Evolutionary conservation across 2,329 filamentous ascomycete species (phyloP), one percentile per base, ranked within the genome.

Genomic region (Fonsecaea nubica): DNA sequence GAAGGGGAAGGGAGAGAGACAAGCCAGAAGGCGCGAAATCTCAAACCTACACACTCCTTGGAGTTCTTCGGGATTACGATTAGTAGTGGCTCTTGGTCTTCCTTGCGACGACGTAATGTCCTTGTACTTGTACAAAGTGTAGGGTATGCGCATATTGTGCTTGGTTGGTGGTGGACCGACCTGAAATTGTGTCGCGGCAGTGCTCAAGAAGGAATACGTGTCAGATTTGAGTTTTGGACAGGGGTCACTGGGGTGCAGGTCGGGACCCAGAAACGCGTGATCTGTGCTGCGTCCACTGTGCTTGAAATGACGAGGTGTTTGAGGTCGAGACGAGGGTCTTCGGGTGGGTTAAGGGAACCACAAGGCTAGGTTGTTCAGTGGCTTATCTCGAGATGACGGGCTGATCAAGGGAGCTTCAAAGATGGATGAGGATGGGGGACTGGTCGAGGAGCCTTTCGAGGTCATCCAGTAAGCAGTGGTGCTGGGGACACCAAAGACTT

Each of bases 191-290:
- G 33, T 53, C 58, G 58, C 35, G 13, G 52, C 18, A 18, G 42
- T 42, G 33, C 18, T 50, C n/a, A 61, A 45, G 13, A 42, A 30
- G n/a, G 53, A 8, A 33, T 35, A 33, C 58, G 45, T 53, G 30
- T 40, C 18, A 25, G 48, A 53, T 61, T 61, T 38, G 48, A 40
- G 45, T 61, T 61, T 61, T 32, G 48, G 21, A 50, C 57, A 59
- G 32, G 57, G 40, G 25, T 58, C 9, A 32, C 30, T 32, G 30
- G 40, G 12, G 8, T 38, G 40, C 40, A 45, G 9, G 7, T 18
- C 40, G 13, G 40, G 21, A 12, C 30, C 12, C 6, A 48, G 56
- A 33, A 59, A 59, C 57, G 38, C 32, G 57, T 48, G 58, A n/a
- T 54, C 58, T 38, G 58, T 61, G 48, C 45, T 21, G 32, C 6